Percentiles rank a stretch among this genome's conserved stretches.
phyloP scores from a whole-genome alignment of 148 eudicot species.

The Polygonum maritimum region DNA sequence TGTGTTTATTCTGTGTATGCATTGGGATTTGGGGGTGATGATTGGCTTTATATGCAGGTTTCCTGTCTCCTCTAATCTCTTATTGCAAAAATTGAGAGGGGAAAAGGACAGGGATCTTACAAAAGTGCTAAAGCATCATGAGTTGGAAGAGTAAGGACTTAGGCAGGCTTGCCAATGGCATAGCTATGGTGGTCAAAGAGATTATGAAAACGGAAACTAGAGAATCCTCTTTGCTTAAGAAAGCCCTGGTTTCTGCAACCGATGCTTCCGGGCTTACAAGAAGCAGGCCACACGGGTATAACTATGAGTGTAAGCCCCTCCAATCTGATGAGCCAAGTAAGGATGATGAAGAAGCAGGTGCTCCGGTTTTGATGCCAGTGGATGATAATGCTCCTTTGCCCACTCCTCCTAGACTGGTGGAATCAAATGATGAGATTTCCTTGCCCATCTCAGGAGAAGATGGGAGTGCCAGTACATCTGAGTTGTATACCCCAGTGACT shows the following conservation, averaged over 20 bases:
- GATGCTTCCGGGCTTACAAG: conserved; percentile 67
- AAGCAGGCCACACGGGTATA: conserved; percentile 33
- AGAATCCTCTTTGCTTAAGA: conserved; percentile 34
- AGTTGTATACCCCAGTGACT: conserved; percentile 6
- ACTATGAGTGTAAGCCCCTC: not conserved
- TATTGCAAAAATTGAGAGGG: not conserved
- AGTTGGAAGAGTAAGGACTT: conserved; percentile 31
- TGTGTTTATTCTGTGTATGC: conserved; percentile 6
- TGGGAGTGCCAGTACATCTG: not conserved
- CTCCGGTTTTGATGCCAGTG: not conserved
- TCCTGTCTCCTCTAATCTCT: not conserved
- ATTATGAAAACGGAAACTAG: conserved; percentile 19
- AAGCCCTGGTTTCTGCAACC: conserved; percentile 39
- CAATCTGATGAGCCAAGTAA: not conserved
- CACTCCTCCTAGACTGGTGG: not conserved
- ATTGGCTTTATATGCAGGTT: conserved; percentile 2
- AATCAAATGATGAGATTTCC: not conserved
- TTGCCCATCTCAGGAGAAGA: not conserved
- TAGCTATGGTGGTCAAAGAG: conserved; percentile 61
- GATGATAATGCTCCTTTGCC: not conserved
- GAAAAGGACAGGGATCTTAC: not conserved
- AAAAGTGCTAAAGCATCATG: not conserved
- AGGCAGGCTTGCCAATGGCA: conserved; percentile 47
- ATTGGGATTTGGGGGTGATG: not conserved
- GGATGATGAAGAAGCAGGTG: conserved; percentile 9